Conservation (phyloP, 2,329 filamentous ascomycete genomes). For the Colletotrichum horii region DNA sequence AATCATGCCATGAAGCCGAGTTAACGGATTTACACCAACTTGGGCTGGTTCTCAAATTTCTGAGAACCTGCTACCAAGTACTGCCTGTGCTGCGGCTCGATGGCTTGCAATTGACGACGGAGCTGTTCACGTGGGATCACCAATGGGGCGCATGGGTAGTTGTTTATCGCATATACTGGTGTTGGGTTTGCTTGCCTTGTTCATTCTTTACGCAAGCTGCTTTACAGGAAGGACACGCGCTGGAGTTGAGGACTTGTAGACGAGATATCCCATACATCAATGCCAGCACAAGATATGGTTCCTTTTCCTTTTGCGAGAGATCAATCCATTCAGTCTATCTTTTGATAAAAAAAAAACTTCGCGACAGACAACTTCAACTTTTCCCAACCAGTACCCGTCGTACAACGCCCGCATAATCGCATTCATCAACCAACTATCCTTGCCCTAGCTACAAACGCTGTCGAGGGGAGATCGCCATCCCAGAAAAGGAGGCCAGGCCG, state of each 20-base stretch:
- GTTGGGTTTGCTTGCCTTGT: not conserved
- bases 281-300: not conserved
- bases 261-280: conserved; percentile 10
- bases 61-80: not conserved
- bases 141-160: not conserved
- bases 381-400: conserved; percentile 1
- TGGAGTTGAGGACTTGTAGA: conserved; percentile 11
- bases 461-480: not conserved
- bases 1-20: not conserved
- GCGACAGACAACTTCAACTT: conserved; percentile 3
- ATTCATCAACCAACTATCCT: not conserved
- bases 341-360: not conserved
- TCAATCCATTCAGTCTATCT: not conserved
- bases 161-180: conserved; percentile 3
- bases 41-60: not conserved
- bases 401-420: conserved; percentile 3
- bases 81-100: not conserved
- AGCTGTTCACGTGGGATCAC: not conserved
- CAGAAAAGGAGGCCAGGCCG: not conserved
- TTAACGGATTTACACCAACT: not conserved
- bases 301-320: not conserved
- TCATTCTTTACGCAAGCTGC: not conserved
- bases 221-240: not conserved
- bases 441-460: not conserved
- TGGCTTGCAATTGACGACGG: not conserved